These are phyloP conservation scores for Pseudocercospora cruenta DNA, from an alignment of 2,329 filamentous ascomycete genomes.

Conservation along the genomic window DNA sequence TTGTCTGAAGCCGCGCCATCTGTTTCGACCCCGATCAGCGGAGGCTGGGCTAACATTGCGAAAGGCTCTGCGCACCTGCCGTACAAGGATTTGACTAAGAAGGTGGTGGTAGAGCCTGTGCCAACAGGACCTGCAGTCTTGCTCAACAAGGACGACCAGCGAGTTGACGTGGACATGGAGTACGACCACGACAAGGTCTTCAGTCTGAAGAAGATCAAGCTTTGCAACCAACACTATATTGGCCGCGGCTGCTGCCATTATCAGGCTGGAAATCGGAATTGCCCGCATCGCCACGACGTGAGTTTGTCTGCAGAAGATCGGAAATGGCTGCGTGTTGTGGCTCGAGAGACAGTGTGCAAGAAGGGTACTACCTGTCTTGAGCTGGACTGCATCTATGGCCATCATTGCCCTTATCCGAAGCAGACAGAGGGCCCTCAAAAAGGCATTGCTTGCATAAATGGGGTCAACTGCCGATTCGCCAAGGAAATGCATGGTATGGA, in stretches of 20 bases:
- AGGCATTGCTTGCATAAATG: conserved; percentile 61
- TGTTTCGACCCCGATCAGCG: conserved; percentile 6
- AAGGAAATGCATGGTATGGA: conserved; percentile 62
- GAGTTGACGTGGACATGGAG: conserved; percentile 58
- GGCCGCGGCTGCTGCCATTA: conserved; percentile 60
- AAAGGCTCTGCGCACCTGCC: conserved; percentile 23
- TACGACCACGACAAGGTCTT: conserved; percentile 61
- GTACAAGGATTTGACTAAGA: conserved; percentile 27
- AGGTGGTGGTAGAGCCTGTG: conserved; percentile 10
- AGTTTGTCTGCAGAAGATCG: conserved; percentile 58
- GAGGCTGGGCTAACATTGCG: conserved; percentile 29
- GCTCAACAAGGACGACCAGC: conserved; percentile 63
- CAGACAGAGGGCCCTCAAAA: conserved; percentile 40
- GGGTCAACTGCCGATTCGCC: conserved; percentile 62
- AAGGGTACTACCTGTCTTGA: conserved; percentile 63
- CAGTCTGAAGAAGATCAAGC: conserved; percentile 63
- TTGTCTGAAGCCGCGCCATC: conserved; percentile 21
- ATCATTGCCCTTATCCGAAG: conserved; percentile 60
- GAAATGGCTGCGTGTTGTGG: conserved; percentile 59
- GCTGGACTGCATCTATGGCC: conserved; percentile 65
- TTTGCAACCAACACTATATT: conserved; percentile 66
- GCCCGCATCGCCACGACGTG: conserved; percentile 60
- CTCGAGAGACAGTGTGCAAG: conserved; percentile 65
- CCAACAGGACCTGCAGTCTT: conserved; percentile 44
- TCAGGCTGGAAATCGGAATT: conserved; percentile 50